Evolutionary conservation across 75 land plant species (phyloP).

Genomic region (Gnetum montanum): DNA sequence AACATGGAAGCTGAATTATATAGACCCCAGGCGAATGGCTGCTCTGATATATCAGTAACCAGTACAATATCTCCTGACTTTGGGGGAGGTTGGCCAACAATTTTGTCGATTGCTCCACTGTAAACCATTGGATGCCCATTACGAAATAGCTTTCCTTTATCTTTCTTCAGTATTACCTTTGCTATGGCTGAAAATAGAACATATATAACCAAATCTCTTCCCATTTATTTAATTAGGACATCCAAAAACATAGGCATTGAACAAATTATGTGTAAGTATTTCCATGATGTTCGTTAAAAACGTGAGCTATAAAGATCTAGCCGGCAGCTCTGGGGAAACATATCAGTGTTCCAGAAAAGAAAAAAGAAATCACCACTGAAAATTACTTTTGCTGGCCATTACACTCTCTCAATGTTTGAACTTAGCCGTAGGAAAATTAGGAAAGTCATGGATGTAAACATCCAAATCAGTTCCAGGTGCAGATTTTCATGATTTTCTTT

Average conservation of each 20-base stretch:
- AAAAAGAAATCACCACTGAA: no score
- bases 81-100: constrained; percentile 87
- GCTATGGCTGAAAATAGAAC: constrained; percentile 40
- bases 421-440: no score
- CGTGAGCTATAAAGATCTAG: neutral
- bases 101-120: constrained; percentile 87
- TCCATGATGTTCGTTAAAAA: neutral
- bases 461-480: no score
- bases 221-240: neutral
- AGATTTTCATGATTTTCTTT: no score
- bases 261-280: neutral
- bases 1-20: constrained; percentile 98
- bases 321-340: neutral
- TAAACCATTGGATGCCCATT: constrained; percentile 96
- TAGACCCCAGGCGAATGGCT: constrained; percentile 90
- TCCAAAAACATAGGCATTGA: neutral
- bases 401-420: no score
- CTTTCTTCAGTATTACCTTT: constrained; percentile 90
- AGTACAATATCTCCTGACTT: constrained; percentile 80
- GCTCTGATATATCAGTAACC: constrained; percentile 80
- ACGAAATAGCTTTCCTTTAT: constrained; percentile 71
- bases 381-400: no score
- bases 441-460: no score
- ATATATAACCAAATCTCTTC: neutral
- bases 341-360: neutral